Base-by-base conservation (phyloP, 306 rosid genomes). In the Trifolium pratense region DNA sequence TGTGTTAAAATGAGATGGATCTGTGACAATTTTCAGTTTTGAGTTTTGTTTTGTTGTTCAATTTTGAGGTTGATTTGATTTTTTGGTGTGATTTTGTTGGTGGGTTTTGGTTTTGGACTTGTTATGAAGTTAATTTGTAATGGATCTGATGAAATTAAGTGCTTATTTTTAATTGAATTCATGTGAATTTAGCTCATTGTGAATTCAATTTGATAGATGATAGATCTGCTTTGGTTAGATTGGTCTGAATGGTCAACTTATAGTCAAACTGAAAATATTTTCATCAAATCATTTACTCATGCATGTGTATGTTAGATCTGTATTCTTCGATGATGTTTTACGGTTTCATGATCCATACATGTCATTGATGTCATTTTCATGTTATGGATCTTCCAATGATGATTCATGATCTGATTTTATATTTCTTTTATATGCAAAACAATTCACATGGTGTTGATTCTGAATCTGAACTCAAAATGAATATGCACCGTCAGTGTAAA, bases 231-330 rank as follows among this genome's bases (percentile, higher is more conserved):
- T 49, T 59, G 12, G 4, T 51, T 10, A 20, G 10, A 9, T 73
- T 59, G 68, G 9, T 70, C 18, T 68, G 65, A 72, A 81, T 81
- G 63, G 76, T 85, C 73, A 70, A 76, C 53, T 5, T 69, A 1
- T 64, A 77, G 75, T 72, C 72, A 66, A 20, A 17, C 62, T 37
- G 65, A 26, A 29, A 37, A 34, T 26, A 66, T 71, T 49, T 31
- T 20, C 0, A 45, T 75, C 59, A 43, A 52, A 32, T 77, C 21
- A 55, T 73, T 42, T 59, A 46, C 65, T 15, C 61, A 39, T 73
- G 68, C 58, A 55, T 73, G 70, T 10, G 12, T 56, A 65, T 66
- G 58, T 68, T 74, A 76, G 93, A 84, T 88, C 90, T 66, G 83
- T 72, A 46, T 76, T 77, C 36, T 26, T 59, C 12, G 62, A 2